Conservation (phyloP, 371 early-diverging fungal genomes). For the Ecytonucleospora hepatopenaei region DNA sequence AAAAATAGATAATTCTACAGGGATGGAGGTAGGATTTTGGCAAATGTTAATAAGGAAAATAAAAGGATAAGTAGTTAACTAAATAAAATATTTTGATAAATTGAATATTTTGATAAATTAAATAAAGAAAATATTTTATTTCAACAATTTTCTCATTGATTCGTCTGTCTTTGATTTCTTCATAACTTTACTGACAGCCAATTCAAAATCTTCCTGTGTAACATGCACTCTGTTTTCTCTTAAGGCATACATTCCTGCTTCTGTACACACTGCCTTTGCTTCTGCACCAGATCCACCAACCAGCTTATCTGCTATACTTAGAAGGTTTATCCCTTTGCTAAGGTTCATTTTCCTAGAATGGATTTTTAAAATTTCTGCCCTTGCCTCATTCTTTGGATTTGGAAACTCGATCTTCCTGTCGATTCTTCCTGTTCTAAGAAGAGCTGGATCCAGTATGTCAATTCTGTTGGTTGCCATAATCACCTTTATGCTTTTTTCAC, state of each 20-base stretch:
- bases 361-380: slow-evolving; percentile 92
- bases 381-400: slow-evolving; percentile 83
- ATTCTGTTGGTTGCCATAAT: slow-evolving; percentile 99
- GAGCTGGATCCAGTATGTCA: slow-evolving; percentile 87
- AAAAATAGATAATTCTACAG: not conserved
- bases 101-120: not conserved
- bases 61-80: not conserved
- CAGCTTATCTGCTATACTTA: slow-evolving; percentile 82
- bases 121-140: slow-evolving; percentile 38
- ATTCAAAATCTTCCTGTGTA: slow-evolving; percentile 98
- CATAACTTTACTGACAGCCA: slow-evolving; percentile 93
- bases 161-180: slow-evolving; percentile 46
- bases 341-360: slow-evolving; percentile 98
- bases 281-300: slow-evolving; percentile 91
- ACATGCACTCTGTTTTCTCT: slow-evolving; percentile 95
- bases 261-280: slow-evolving; percentile 94
- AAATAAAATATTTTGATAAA: not conserved
- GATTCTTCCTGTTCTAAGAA: slow-evolving; percentile 89
- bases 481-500: slow-evolving; percentile 91
- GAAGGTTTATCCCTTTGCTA: slow-evolving; percentile 84
- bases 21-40: not conserved
- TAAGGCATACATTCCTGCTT: slow-evolving; percentile 99
- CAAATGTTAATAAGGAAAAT: not conserved
- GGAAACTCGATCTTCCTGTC: slow-evolving; percentile 99
- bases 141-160: slow-evolving; percentile 52